Evolutionary conservation across 2,329 filamentous ascomycete genomes (phyloP).

Genomic region (Endoconidiophora laricicola): DNA sequence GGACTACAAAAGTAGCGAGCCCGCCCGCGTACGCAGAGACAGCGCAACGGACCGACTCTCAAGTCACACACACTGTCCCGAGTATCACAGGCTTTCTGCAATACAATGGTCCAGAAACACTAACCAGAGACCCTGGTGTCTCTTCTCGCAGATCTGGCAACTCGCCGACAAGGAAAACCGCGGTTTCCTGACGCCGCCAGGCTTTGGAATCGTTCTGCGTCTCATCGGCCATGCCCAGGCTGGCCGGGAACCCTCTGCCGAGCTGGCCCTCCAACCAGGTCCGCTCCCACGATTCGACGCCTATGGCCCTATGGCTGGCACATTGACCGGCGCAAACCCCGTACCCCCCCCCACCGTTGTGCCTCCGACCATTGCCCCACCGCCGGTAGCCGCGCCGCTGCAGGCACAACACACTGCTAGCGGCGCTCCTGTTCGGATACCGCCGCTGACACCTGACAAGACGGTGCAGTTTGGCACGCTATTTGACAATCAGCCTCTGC

Average conservation of each 20-base stretch:
- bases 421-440: conserved; percentile 59
- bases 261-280: conserved; percentile 69
- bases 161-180: conserved; percentile 95
- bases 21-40: not conserved
- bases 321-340: conserved; percentile 6
- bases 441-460: conserved; percentile 75
- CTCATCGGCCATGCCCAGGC: conserved; percentile 93
- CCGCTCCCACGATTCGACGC: conserved; percentile 80
- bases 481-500: conserved; percentile 75
- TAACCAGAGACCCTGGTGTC: not conserved
- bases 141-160: conserved; percentile 70
- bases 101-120: not conserved
- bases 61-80: not conserved
- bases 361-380: conserved; percentile 22
- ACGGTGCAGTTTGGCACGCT: conserved; percentile 74
- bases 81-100: not conserved
- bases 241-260: conserved; percentile 61
- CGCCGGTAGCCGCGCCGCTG: conserved; percentile 29
- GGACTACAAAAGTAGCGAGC: no score
- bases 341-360: conserved; percentile 15
- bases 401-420: conserved; percentile 43
- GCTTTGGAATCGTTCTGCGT: conserved; percentile 82
- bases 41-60: not conserved
- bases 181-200: conserved; percentile 78
- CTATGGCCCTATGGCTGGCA: conserved; percentile 36